Percentiles rank a stretch among this genome's conserved stretches.
Conservation (phyloP, 805 yeast genomes). For the Starmerella tilneyi region DNA sequence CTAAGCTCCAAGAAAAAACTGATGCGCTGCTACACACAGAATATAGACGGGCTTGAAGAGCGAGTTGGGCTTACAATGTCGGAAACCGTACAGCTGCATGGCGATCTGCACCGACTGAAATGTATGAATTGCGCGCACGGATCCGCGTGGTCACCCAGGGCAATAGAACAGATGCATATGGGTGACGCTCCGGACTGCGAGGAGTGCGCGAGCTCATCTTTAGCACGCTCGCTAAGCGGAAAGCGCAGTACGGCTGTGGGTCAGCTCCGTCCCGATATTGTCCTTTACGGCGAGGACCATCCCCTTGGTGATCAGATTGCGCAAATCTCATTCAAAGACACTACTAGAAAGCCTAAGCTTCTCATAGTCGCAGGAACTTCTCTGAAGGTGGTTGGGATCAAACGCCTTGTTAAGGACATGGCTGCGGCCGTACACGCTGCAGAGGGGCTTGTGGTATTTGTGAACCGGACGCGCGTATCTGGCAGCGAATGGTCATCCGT, state of each 20-base stretch:
- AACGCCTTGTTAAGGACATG: constrained; percentile 56
- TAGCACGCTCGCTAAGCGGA: constrained; percentile 52
- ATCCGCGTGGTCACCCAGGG: constrained; percentile 52
- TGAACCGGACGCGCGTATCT: constrained; percentile 58
- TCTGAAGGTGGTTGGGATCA: constrained; percentile 81
- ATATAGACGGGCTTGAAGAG: constrained; percentile 80
- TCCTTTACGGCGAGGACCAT: constrained; percentile 87
- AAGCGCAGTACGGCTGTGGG: constrained; percentile 73
- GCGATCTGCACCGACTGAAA: constrained; percentile 63
- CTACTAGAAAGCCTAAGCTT: constrained; percentile 54
- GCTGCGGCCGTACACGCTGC: constrained; percentile 60
- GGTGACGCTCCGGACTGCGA: constrained; percentile 76
- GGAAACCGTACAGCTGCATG: constrained; percentile 67
- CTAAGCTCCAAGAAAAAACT: constrained; percentile 55
- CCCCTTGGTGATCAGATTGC: constrained; percentile 77
- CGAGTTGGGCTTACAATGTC: constrained; percentile 47
- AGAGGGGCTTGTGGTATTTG: constrained; percentile 66
- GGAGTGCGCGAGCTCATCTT: constrained; percentile 47
- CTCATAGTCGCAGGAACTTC: constrained; percentile 90
- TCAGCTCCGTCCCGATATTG: constrained; percentile 74
- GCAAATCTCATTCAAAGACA: constrained; percentile 54
- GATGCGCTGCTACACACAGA: constrained; percentile 84
- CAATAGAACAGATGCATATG: constrained; percentile 38
- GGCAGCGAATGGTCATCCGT: constrained; percentile 52
- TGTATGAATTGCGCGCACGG: constrained; percentile 61